Evolutionary conservation across 441 rosid species (phyloP), one percentile per base, ranked within the genome.

Genomic region (Geranium incanum): DNA sequence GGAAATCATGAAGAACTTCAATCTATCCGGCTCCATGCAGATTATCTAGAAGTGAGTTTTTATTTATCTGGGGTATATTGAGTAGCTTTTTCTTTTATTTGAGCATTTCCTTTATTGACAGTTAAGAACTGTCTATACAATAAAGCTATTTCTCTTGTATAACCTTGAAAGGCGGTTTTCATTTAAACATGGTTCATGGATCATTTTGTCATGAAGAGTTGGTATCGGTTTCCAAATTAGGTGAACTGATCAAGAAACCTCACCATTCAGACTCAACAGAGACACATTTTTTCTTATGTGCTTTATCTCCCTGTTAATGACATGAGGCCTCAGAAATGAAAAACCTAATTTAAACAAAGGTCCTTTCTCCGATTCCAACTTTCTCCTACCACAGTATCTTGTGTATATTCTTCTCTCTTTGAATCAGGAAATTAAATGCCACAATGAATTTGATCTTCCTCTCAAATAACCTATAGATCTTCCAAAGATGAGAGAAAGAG

Each of bases 1-100:
- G 81, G 78, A 67, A 82, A 72, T 50, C 75, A 39, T 75, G 91
- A 75, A 75, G 88, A 83, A 77, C 71, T 68, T 70, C 86, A 82
- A 43, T 74, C 66, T 43, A 81, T 75, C 72, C 82, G 70, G 68
- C 89, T 83, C 75, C 83, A 52, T 76, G 39, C 81, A 73, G 97
- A 92, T 79, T 85, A 88, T 74, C 78, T 95, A 69, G 99, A 92
- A 88, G 99, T 87, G 75, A 84, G 81, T 79, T 71, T 6, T 74
- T 48, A 67, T 9, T 9, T 72, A 16, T 39, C 62, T 66, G 67
- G 13, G 9, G 36, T 60, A 9, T 60, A 60, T 16, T 8, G 16
- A 13, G 4, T 50, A 50, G 15, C 59, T 50, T n/a, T 12, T 50
- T 50, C 16, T 45, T 13, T 45, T 45, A 28, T 45, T 45, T 1